Base-by-base conservation (phyloP, 202 grass and related monocot species). In the Cymbopogon flexuosus region DNA sequence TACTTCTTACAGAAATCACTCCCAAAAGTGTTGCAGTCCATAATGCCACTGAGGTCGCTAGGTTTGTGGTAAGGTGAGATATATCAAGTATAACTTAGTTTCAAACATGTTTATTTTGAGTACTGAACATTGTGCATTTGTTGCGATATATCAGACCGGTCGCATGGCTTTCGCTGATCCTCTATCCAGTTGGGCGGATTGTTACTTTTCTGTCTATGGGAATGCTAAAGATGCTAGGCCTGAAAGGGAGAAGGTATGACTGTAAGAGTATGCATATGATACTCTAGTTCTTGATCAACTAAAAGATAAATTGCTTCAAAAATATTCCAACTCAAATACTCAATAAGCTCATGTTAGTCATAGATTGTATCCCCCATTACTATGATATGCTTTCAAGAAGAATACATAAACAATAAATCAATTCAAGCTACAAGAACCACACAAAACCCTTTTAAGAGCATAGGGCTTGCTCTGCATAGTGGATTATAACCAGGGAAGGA, bases 11-110 rank as follows among this genome's bases (percentile, higher is more conserved):
- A 67, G 96, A 96, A 87, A 99, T 99, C 75, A 93, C 96, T 46
- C 96, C 96, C 54, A 99, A 99, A 90, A 99, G 87, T 89, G 81
- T 99, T 78, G 96, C 92, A 72, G 96, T 96, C 10, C 96, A 99
- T 82, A 99, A 91, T 85, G 92, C 92, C 47, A 90, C 90, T 13
- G 96, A 99, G 65, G 96, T 99, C 56, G 90, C 90, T 86, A 93
- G 96, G 75, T 91, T 99, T 81, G 92, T 99, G 35, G 92, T 96
- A 81, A 94, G 94, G 95, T 97, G 81, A 93, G 89, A 85, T 27
- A 75, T 63, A 72, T 42, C 51, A 46, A 68, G 66, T 23, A 40
- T 61, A 87, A 15, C 15, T 80, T 52, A 18, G 19, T 64, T 33
- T 33, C 60, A 74, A 84, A 67, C 5, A 61, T 47, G 11, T 76